Base-by-base conservation (phyloP, 306 rosid genomes). In the Sesbania bispinosa region DNA sequence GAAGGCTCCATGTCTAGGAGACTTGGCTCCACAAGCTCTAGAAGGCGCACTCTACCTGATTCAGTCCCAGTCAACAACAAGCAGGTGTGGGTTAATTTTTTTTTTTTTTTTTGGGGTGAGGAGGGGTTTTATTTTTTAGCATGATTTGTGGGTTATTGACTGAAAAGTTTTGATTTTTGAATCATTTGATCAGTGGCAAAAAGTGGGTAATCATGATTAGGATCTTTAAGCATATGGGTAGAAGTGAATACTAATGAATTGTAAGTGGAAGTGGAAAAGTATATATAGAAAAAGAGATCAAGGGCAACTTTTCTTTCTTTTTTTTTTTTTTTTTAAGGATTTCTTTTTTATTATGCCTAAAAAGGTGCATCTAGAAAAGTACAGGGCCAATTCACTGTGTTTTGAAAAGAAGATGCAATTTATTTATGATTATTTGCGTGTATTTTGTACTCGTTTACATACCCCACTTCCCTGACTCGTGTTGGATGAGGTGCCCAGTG, bases 1-100 rank as follows among this genome's bases (percentile, higher is more conserved):
- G 99, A 95, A 10, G 97, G 97, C 7, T 95, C 99, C n/a, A 91
- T 87, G 94, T 95, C 99, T 10, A 60, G 97, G 30, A 71, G 97
- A 79, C 81, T 88, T 73, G 99, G 97, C 48, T 88, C 97, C 29
- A 92, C 92, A 0, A 92, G 98, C 82, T 87, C 96, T 30, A 80
- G 96, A 70, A 86, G 96, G 58, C 90, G 71, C 50, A 87, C 71
- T 77, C 67, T 83, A 0, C 32, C 94, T 19, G 99, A 95, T 42
- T 80, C 96, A 30, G 20, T 91, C 13, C 39, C 58, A 6, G 35
- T 85, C 55, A 86, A 69, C 32, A 91, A 54, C 45, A 94, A 91
- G 68, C 96, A 77, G 96, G 99, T 89, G 5, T 20, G 24, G 0
- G 3, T 3, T 39, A 21, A 45, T 45, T 15, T 45, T 0, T 45